Conservation (phyloP, 2,329 filamentous ascomycete species). For the Aspergillus fructus region DNA sequence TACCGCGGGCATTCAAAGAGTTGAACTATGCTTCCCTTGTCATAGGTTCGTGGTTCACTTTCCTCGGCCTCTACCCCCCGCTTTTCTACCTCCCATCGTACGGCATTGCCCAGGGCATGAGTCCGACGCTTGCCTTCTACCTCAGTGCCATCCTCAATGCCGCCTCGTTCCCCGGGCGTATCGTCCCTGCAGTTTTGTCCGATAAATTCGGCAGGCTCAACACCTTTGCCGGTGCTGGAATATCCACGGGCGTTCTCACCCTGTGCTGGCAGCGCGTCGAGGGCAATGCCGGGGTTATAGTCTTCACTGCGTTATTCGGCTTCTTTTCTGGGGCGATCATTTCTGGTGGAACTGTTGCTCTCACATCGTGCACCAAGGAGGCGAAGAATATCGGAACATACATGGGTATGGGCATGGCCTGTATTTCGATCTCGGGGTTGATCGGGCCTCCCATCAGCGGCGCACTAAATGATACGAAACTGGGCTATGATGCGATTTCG, state of each 20-base stretch:
- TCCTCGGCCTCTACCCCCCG: conserved; percentile 29
- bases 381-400: conserved; percentile 20
- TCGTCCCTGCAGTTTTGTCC: conserved; percentile 33
- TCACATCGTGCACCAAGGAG: conserved; percentile 16
- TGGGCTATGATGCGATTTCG: background rate
- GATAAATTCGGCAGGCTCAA: conserved; percentile 27
- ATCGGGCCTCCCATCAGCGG: conserved; percentile 10
- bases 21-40: conserved; percentile 21
- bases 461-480: conserved; percentile 2
- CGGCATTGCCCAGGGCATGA: conserved; percentile 24
- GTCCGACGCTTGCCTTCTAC: conserved; percentile 24
- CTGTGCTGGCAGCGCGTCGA: conserved; percentile 28
- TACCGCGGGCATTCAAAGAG: conserved; percentile 24
- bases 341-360: conserved; percentile 17
- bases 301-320: conserved; percentile 32
- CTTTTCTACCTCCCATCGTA: conserved; percentile 34
- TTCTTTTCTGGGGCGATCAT: conserved; percentile 37
- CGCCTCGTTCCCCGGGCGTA: conserved; percentile 35
- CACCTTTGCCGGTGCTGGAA: conserved; percentile 18
- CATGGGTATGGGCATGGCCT: conserved; percentile 22
- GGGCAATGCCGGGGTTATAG: conserved; percentile 28
- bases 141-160: conserved; percentile 34
- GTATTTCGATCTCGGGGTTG: conserved; percentile 1
- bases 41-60: conserved; percentile 20
- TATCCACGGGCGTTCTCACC: conserved; percentile 29